Evolutionary conservation across 2,329 filamentous ascomycete genomes (phyloP).

Genomic region (Pseudogymnoascus sp.): DNA sequence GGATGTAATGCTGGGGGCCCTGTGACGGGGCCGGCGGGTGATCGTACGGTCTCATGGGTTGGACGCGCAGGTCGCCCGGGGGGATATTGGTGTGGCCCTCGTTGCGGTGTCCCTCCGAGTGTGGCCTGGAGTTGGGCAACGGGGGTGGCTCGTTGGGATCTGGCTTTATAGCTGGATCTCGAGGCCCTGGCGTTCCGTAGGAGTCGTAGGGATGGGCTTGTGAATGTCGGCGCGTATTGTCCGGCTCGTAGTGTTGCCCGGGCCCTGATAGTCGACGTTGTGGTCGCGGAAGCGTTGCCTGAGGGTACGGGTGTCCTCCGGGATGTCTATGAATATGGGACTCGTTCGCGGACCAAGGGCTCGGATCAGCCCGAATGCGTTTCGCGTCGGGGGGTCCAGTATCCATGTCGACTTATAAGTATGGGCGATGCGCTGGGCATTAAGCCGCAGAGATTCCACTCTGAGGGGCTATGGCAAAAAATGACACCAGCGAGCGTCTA

Average conservation of each 20-base stretch:
- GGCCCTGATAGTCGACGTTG: constrained; percentile 18
- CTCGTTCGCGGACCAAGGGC: constrained; percentile 21
- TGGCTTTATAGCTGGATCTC: constrained; percentile 48
- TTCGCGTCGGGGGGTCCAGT: constrained; percentile 49
- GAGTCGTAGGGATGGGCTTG: background rate
- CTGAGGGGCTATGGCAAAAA: background rate
- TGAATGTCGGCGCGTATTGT: background rate
- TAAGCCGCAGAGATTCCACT: background rate
- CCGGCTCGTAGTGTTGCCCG: background rate
- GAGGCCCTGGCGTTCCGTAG: constrained; percentile 18
- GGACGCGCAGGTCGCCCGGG: constrained; percentile 19
- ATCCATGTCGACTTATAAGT: constrained; percentile 39
- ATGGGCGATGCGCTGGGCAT: background rate
- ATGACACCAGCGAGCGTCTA: background rate
- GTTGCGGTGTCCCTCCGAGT: constrained; percentile 21
- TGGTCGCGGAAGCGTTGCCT: constrained; percentile 24
- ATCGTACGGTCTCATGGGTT: constrained; percentile 18
- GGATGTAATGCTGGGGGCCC: background rate
- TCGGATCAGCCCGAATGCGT: constrained; percentile 46
- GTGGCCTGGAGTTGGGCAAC: constrained; percentile 29
- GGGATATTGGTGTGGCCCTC: constrained; percentile 22
- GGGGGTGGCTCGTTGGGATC: constrained; percentile 33
- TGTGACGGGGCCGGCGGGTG: constrained; percentile 10
- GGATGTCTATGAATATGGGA: background rate
- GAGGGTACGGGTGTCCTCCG: constrained; percentile 34